A percentile compares a stretch with the other conserved stretches of the same genome.
Conservation (phyloP, 176 grass and related monocot species). For the Phyllostachys edulis region DNA sequence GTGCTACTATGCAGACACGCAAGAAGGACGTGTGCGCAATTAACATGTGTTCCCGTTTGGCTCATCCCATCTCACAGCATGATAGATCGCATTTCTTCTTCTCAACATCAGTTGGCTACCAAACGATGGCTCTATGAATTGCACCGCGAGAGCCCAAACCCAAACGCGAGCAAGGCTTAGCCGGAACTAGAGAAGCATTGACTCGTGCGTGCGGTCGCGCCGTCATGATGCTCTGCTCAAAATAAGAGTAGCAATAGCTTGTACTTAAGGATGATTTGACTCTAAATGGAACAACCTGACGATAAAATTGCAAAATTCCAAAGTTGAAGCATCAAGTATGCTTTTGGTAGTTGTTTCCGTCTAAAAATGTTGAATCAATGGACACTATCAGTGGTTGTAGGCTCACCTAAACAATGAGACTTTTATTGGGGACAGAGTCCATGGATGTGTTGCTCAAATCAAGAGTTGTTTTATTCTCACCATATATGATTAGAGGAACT, state of each 20-base stretch:
- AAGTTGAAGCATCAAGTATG: not conserved
- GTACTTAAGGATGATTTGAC: not conserved
- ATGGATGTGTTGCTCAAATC: not conserved
- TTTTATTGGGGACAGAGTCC: not conserved
- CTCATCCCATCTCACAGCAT: no score
- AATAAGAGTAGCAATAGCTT: not conserved
- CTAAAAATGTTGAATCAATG: not conserved
- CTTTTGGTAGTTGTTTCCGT: not conserved
- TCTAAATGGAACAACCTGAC: not conserved
- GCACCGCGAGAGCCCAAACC: no score
- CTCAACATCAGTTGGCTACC: no score
- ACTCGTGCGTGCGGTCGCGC: no score
- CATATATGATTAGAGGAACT: not conserved
- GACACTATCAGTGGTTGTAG: not conserved
- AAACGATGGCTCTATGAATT: no score
- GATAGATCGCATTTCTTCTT: no score
- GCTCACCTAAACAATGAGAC: not conserved
- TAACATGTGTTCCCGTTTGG: no score
- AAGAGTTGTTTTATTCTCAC: constrained; percentile 10
- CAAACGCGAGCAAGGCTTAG: no score
- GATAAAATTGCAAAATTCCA: not conserved
- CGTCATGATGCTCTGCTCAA: no score
- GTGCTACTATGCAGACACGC: no score
- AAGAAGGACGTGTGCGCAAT: no score
- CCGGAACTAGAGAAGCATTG: no score